Conservation (phyloP, 2,329 filamentous ascomycete genomes). For the Magnaporthiopsis rhizophila region DNA sequence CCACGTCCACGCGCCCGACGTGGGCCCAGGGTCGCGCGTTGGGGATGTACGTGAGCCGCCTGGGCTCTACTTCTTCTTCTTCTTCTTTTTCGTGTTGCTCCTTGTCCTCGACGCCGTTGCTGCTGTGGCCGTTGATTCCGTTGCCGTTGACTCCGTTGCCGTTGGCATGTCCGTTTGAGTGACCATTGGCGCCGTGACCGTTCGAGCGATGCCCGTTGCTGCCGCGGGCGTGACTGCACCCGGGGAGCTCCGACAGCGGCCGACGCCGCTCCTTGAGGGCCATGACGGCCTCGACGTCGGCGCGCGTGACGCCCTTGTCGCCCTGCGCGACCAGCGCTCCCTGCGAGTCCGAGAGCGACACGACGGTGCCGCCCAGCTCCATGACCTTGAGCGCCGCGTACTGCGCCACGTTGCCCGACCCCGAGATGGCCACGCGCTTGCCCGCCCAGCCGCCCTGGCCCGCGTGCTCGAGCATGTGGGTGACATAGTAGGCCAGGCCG, state of each 20-base stretch:
- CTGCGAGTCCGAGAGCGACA: constrained; percentile 90
- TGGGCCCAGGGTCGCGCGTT: constrained; percentile 88
- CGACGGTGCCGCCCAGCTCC: constrained; percentile 85
- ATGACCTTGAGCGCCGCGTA: constrained; percentile 95
- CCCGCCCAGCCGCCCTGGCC: constrained; percentile 79
- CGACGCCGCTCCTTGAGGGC: constrained; percentile 80
- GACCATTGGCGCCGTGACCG: constrained; percentile 25
- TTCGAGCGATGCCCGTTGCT: neutral
- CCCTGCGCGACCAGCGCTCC: constrained; percentile 67
- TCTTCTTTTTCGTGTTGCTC: neutral
- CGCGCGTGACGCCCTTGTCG: constrained; percentile 65
- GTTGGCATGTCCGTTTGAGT: neutral
- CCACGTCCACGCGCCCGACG: constrained; percentile 83
- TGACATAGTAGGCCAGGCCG: constrained; percentile 92
- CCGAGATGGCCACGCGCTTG: constrained; percentile 92
- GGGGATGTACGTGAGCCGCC: constrained; percentile 74
- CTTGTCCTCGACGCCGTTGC: neutral
- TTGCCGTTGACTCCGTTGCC: neutral
- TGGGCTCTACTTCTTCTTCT: neutral
- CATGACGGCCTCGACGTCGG: constrained; percentile 72
- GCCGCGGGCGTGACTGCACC: neutral
- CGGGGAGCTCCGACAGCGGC: constrained; percentile 64
- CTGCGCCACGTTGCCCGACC: constrained; percentile 96
- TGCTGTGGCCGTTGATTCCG: neutral
- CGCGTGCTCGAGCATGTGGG: constrained; percentile 90